phyloP scores from a whole-genome alignment of 169 alveolate genomes.

The Fabrea salina region DNA sequence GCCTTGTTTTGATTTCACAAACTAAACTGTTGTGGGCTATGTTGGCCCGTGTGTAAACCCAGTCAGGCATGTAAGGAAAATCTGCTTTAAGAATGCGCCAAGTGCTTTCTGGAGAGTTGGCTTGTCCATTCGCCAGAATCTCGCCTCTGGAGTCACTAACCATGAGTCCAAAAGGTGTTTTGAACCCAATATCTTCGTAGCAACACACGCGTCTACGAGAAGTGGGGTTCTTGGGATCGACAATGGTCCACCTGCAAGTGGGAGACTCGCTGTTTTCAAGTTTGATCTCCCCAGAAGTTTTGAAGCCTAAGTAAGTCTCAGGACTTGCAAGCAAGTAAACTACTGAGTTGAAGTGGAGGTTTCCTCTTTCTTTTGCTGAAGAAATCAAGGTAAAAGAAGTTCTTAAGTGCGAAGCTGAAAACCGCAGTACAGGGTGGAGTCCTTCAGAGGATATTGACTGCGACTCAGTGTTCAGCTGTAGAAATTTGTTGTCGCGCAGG shows the following conservation, averaged over 20 bases:
- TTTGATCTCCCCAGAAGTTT: background rate
- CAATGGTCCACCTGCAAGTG: background rate
- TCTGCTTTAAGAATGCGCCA: constrained; percentile 69
- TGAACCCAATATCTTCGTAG: background rate
- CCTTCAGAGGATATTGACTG: background rate
- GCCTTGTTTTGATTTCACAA: constrained; percentile 19
- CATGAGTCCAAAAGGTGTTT: background rate
- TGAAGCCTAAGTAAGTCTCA: background rate
- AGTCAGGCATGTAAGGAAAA: constrained; percentile 76
- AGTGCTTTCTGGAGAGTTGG: constrained; percentile 58
- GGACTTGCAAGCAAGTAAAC: no score
- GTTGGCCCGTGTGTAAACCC: constrained; percentile 72
- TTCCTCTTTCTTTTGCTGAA: no score
- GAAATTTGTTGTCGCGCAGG: background rate
- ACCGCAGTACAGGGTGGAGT: background rate
- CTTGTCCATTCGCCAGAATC: constrained; percentile 52
- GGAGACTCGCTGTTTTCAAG: constrained; percentile 4
- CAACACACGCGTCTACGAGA: background rate
- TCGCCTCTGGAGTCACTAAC: background rate
- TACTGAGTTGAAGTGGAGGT: no score
- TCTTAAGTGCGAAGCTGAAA: no score
- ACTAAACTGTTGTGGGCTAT: constrained; percentile 54
- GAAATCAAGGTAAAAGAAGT: no score
- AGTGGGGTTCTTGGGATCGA: background rate
- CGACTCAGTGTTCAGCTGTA: background rate